Evolutionary conservation across 208 protist species (phyloP), one percentile per base, ranked within the genome.

Genomic region (Leishmania arabica): DNA sequence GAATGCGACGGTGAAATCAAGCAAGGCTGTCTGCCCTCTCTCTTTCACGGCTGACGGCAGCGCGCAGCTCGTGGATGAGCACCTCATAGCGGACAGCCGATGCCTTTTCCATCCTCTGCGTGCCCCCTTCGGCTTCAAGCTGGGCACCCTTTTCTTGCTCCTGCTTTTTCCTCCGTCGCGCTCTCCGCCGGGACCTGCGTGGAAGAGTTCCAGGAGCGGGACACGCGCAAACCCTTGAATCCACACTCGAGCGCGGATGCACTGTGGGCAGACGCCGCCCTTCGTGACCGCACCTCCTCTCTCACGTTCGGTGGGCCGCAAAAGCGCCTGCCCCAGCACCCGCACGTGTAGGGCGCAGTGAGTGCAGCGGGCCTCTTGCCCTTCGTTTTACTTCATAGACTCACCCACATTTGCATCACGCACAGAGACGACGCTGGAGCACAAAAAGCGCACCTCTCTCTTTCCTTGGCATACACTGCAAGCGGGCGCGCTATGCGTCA

Each of bases 401-500:
- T 53, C 27, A 15, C 13, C 27, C 9, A 6, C 68, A 17, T 53
- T 17, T 1, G 8, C 17, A 15, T 37, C 19, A 17, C 68, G 27
- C 8, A 8, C 27, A 34, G n/a, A 2, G 8, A 17, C 11, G 68
- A 34, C 68, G 31, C 42, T 15, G 19, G 21, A 27, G 21, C 42
- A 37, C 45, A 7, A 31, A 49, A 31, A 13, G 27, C 21, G 40
- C 5, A 53, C 11, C 37, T n/a, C 19, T 51, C 45, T 73, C 9
- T 49, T 47, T 70, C 34, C 11, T 13, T 19, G 45, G 19, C 27
- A 37, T 31, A 53, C 15, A 73, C 24, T 51, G 68, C 42, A 45
- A 21, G 7, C 45, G 5, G 9, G 27, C 24, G 2, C 40, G 15
- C 27, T 8, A 86, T 86, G 82, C 82, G 71, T 17, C 82, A 86